Evolutionary conservation across 495 filamentous ascomycete genomes (phyloP).

Genomic region (Corynascus novoguineensis): DNA sequence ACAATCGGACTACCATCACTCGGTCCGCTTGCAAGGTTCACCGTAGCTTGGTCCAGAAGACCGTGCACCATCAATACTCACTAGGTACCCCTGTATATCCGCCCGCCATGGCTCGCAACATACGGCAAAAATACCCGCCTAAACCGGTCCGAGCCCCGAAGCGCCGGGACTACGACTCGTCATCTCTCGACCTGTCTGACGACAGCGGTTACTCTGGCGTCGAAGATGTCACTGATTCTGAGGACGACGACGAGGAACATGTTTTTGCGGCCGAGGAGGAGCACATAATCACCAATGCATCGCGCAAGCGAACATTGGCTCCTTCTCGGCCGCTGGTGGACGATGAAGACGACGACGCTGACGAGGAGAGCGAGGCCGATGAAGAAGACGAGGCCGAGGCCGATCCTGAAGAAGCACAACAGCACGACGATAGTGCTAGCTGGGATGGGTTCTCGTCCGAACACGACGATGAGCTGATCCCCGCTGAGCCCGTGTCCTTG

Average conservation of each 20-base stretch:
- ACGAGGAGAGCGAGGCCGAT: slow-evolving; percentile 32
- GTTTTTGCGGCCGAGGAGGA: slow-evolving; percentile 68
- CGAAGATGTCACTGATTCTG: slow-evolving; percentile 70
- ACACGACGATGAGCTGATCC: slow-evolving; percentile 42
- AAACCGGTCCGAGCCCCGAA: slow-evolving; percentile 38
- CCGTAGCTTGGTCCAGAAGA: slow-evolving; percentile 33
- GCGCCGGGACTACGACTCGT: slow-evolving; percentile 39
- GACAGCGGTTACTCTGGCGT: slow-evolving; percentile 68
- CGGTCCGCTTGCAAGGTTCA: slow-evolving; percentile 23
- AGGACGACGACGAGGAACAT: slow-evolving; percentile 66
- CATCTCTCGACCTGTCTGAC: slow-evolving; percentile 51
- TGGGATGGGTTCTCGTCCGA: slow-evolving; percentile 56
- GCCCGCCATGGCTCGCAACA: slow-evolving; percentile 48
- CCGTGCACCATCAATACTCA: slow-evolving; percentile 9
- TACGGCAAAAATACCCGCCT: slow-evolving; percentile 44
- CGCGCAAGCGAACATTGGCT: slow-evolving; percentile 27
- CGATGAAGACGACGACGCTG: slow-evolving; percentile 31
- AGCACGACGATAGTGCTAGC: slow-evolving; percentile 41
- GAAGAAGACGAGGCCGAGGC: slow-evolving; percentile 25
- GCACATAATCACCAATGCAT: slow-evolving; percentile 51
- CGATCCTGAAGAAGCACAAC: slow-evolving; percentile 27
- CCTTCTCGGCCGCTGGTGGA: slow-evolving; percentile 41
- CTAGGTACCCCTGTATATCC: slow-evolving; percentile 22
- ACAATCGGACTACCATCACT: not conserved
- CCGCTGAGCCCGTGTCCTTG: slow-evolving; percentile 38